These are phyloP conservation scores for Coniochaeta prunicola DNA, from an alignment of 2,329 filamentous ascomycete species.

Conservation along the genomic window DNA sequence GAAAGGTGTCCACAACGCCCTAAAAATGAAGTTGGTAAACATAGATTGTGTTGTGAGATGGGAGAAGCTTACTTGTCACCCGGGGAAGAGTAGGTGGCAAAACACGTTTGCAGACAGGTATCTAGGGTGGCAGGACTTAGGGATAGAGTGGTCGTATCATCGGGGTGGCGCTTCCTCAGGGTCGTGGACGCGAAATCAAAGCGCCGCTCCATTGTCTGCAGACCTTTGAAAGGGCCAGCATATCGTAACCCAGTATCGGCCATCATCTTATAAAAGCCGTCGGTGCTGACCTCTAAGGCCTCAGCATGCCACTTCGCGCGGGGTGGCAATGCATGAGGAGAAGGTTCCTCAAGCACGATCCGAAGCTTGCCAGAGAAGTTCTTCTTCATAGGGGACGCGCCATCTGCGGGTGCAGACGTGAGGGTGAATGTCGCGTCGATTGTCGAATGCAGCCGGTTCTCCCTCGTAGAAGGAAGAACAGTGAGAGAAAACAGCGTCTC, in stretches of 20 bases:
- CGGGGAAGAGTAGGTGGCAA: slow-evolving; percentile 30
- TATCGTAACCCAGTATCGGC: slow-evolving; percentile 27
- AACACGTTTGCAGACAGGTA: slow-evolving; percentile 32
- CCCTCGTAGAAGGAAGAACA: slow-evolving; percentile 10
- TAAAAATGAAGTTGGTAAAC: slow-evolving; percentile 6
- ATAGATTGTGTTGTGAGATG: background rate
- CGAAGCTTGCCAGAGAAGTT: slow-evolving; percentile 25
- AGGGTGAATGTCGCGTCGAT: slow-evolving; percentile 26
- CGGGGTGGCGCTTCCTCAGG: slow-evolving; percentile 21
- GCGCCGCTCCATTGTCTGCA: slow-evolving; percentile 25
- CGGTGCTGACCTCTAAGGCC: slow-evolving; percentile 20
- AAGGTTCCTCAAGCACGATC: slow-evolving; percentile 22
- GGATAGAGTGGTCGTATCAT: slow-evolving; percentile 27
- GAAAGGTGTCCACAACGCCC: slow-evolving; percentile 34
- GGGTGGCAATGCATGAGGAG: slow-evolving; percentile 17
- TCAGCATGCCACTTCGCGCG: slow-evolving; percentile 18
- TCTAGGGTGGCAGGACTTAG: slow-evolving; percentile 34
- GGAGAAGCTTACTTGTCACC: slow-evolving; percentile 26
- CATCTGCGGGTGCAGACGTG: slow-evolving; percentile 24
- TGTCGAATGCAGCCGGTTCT: background rate
- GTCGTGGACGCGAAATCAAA: slow-evolving; percentile 25
- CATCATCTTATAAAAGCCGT: slow-evolving; percentile 35
- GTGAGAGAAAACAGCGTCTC: slow-evolving; percentile 29
- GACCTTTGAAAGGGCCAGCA: slow-evolving; percentile 27
- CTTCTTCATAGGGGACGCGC: slow-evolving; percentile 24